Conservation (phyloP, 371 early-diverging fungal genomes). For the Mucor lusitanicus region DNA sequence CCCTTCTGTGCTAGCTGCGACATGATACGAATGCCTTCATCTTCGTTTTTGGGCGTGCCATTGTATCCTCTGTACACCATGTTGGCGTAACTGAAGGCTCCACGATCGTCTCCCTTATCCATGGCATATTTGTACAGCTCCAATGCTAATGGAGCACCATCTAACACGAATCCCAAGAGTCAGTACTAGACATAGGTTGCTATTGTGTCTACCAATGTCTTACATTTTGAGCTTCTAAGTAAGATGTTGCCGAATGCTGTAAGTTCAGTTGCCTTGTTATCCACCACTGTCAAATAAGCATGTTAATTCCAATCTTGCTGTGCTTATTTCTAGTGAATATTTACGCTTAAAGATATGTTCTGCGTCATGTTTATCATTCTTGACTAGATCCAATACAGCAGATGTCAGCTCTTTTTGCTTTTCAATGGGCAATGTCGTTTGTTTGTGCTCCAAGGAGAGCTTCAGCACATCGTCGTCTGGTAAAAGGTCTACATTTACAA, state of each 20-base stretch:
- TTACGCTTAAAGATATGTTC: conserved; percentile 22
- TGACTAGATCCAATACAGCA: conserved; percentile 16
- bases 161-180: background rate
- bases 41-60: conserved; percentile 39
- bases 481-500: conserved; percentile 20
- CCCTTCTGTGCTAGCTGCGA: conserved; percentile 49
- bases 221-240: conserved; percentile 28
- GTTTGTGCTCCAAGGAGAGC: conserved; percentile 25
- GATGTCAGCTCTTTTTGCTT: conserved; percentile 28
- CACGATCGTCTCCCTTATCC: conserved; percentile 48
- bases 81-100: conserved; percentile 51
- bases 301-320: too few relatives aligned
- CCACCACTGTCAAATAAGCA: conserved; percentile 12
- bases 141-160: conserved; percentile 37
- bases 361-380: conserved; percentile 5
- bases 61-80: conserved; percentile 46
- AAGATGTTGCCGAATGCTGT: conserved; percentile 27
- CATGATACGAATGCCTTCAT: conserved; percentile 34
- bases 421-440: conserved; percentile 25
- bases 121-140: conserved; percentile 42
- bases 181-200: background rate
- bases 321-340: background rate
- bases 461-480: conserved; percentile 33
- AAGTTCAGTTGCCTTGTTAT: conserved; percentile 17
- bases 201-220: background rate